These are phyloP conservation scores for Grammothele lineata DNA, from an alignment of 768 basidiomycete species.

Conservation along the genomic window DNA sequence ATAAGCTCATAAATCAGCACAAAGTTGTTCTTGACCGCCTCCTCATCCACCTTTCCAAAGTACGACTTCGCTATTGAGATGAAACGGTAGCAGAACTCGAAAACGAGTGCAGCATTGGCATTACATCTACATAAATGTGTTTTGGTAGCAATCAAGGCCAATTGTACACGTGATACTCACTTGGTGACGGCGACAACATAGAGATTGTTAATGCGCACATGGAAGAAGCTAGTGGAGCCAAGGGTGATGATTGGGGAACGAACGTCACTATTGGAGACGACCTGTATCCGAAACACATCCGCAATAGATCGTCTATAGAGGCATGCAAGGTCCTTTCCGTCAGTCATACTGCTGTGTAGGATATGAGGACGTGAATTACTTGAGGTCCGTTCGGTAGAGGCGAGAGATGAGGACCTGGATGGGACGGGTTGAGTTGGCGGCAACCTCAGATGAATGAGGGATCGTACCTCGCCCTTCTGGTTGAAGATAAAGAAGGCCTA, in stretches of 20 bases:
- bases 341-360: too few relatives aligned
- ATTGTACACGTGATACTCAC: too few relatives aligned
- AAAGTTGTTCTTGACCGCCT: slow-evolving; percentile 98
- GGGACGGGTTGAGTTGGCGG: neutral
- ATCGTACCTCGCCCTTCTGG: slow-evolving; percentile 91
- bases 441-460: too few relatives aligned
- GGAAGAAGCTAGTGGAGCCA: slow-evolving; percentile 98
- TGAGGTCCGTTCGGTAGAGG: slow-evolving; percentile 94
- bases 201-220: slow-evolving; percentile 92
- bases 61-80: slow-evolving; percentile 92
- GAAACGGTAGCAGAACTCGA: slow-evolving; percentile 97
- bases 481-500: slow-evolving; percentile 99
- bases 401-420: slow-evolving; percentile 90
- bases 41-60: slow-evolving; percentile 98
- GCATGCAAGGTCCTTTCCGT: neutral
- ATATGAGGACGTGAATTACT: slow-evolving; percentile 45
- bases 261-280: slow-evolving; percentile 95
- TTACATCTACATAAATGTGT: slow-evolving; percentile 87
- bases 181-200: slow-evolving; percentile 96
- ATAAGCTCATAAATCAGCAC: slow-evolving; percentile 97
- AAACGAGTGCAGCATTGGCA: slow-evolving; percentile 95
- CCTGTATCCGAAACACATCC: slow-evolving; percentile 98
- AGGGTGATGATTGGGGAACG: slow-evolving; percentile 96
- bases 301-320: slow-evolving; percentile 83
- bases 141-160: too few relatives aligned